Evolutionary conservation across 352 stramenopile species (phyloP).

Genomic region (Phytophthora cryptogea): DNA sequence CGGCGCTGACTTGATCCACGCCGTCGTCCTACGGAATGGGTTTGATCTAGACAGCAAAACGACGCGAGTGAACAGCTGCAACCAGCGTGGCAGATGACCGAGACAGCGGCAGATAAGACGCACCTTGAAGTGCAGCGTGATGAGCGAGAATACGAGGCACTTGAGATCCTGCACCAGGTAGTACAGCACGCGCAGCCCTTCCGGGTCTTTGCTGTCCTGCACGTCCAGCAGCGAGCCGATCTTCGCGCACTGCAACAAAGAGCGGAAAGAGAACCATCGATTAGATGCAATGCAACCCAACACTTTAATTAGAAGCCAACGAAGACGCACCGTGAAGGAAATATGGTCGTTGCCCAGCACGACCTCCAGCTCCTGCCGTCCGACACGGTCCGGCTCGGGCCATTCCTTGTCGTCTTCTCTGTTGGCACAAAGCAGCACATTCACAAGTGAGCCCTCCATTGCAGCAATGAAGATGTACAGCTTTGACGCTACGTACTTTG

Average conservation of each 20-base stretch:
- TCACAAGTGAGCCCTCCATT: constrained; percentile 4
- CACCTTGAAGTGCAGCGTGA: constrained; percentile 97
- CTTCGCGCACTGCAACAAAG: constrained; percentile 88
- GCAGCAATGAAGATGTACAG: neutral
- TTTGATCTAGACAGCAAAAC: constrained; percentile 81
- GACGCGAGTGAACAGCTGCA: constrained; percentile 23
- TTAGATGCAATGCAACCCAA: neutral
- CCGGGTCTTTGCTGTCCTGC: constrained; percentile 95
- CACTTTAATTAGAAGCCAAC: neutral
- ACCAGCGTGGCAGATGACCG: neutral
- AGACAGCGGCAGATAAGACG: constrained; percentile 10
- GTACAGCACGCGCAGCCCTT: constrained; percentile 95
- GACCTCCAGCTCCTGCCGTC: constrained; percentile 96
- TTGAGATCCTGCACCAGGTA: constrained; percentile 98
- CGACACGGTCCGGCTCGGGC: constrained; percentile 93
- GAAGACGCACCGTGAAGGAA: constrained; percentile 91
- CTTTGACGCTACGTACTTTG: constrained; percentile 57
- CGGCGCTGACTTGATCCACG: constrained; percentile 13
- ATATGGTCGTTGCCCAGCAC: constrained; percentile 96
- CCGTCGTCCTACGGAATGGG: constrained; percentile 84
- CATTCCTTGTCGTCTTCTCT: constrained; percentile 96
- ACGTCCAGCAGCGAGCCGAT: constrained; percentile 96
- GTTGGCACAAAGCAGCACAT: constrained; percentile 10
- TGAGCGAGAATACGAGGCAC: constrained; percentile 96
- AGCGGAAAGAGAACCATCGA: neutral